These are phyloP conservation scores for Cordia subcordata DNA, from an alignment of 257 asterid species.

Conservation along the genomic window DNA sequence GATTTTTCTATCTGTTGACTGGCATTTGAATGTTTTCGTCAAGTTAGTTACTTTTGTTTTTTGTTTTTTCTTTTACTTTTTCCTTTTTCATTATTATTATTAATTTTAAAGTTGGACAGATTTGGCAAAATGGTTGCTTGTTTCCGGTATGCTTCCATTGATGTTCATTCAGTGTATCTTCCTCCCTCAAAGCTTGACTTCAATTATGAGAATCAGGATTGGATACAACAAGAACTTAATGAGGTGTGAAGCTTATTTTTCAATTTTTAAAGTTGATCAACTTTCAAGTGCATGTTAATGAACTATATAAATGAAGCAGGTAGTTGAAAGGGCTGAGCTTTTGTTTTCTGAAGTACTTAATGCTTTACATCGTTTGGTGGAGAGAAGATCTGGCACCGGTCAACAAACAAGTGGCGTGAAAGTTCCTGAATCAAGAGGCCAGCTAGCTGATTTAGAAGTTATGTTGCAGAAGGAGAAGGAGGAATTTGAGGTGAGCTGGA, in stretches of 20 bases:
- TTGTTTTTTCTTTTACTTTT: not conserved
- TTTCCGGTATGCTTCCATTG: constrained; percentile 97
- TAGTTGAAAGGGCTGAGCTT: constrained; percentile 68
- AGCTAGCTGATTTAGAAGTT: constrained; percentile 54
- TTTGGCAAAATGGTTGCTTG: constrained; percentile 97
- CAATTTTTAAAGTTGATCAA: constrained; percentile 11
- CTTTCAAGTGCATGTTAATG: constrained; percentile 13
- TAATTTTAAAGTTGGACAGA: constrained; percentile 39
- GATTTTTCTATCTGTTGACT: not conserved
- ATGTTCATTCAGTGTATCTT: constrained; percentile 85
- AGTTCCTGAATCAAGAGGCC: constrained; percentile 48
- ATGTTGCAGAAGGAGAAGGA: constrained; percentile 75
- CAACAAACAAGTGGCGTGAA: constrained; percentile 22
- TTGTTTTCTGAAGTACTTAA: constrained; percentile 77
- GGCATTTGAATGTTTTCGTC: not conserved
- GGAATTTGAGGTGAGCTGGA: constrained; percentile 63
- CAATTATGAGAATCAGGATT: constrained; percentile 75
- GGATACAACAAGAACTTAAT: constrained; percentile 69
- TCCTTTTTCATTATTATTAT: constrained; percentile 10
- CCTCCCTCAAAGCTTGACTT: constrained; percentile 88
- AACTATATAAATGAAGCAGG: constrained; percentile 42
- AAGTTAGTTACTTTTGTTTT: not conserved
- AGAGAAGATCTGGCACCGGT: constrained; percentile 34
- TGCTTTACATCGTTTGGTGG: constrained; percentile 49
- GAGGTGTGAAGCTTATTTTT: constrained; percentile 45